Conservation (phyloP, 1,284 basidiomycete species). For the Ustilago xerochloae region DNA sequence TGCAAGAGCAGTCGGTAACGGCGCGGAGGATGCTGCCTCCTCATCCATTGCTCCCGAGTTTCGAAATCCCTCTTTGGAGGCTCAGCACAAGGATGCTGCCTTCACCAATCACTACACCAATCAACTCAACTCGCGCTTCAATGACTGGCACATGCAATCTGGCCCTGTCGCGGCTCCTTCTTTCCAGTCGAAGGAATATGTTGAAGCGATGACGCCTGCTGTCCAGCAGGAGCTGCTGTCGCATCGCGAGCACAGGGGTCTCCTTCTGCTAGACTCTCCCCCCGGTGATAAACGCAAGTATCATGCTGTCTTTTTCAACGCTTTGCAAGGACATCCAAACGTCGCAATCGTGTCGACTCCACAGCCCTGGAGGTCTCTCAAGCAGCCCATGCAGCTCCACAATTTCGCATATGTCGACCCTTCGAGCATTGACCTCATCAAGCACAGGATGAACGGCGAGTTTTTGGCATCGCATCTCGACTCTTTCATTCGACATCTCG, state of each 20-base stretch:
- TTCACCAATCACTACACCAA: background rate
- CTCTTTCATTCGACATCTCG: background rate
- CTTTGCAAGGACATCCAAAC: background rate
- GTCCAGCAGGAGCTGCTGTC: slow-evolving; percentile 1
- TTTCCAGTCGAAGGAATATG: background rate
- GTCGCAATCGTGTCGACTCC: slow-evolving; percentile 13
- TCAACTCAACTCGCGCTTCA: background rate
- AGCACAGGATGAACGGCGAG: background rate
- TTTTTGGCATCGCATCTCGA: background rate
- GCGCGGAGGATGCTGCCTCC: background rate
- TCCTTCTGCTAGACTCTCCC: background rate
- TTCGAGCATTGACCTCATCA: background rate
- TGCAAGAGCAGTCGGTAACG: background rate
- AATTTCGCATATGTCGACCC: background rate
- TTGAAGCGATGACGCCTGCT: background rate
- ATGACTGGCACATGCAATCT: background rate
- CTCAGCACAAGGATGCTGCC: background rate
- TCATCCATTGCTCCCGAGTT: background rate
- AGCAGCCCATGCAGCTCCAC: slow-evolving; percentile 8
- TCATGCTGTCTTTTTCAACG: slow-evolving; percentile 2
- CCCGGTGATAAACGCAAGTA: background rate
- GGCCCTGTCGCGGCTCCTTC: background rate
- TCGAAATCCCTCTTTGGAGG: background rate
- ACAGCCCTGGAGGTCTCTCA: slow-evolving; percentile 2
- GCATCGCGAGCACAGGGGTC: background rate